Evolutionary conservation across 2,329 filamentous ascomycete species (phyloP), one percentile per base, ranked within the genome.

Genomic region (Neopestalotiopsis rosae): DNA sequence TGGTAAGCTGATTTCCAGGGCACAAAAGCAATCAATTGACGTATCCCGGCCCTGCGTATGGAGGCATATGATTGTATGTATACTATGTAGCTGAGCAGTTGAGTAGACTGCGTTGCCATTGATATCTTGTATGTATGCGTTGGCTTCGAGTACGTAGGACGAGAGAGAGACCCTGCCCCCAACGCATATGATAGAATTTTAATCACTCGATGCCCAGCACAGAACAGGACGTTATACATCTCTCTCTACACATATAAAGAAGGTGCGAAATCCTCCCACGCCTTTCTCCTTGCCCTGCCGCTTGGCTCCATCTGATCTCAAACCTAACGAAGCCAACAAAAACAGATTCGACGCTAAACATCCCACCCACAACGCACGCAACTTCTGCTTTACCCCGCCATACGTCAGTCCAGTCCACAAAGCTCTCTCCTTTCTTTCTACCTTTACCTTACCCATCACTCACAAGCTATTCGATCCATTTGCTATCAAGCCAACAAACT

Each of bases 391-490:
- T 67, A 67, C 66, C 66, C 66, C 66, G 58, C 66, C 66, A 67
- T 42, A 61, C 52, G 45, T 66, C 64, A 66, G 42, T 34, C 20
- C 64, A 28, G 24, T 28, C 24, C 24, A 28, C 24, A 32, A 62
- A 49, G 56, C 57, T 67, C 32, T 57, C 24, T 24, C 14, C 10
- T 20, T 57, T 34, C 32, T 32, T 65, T 49, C 5, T 40, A 65
- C 30, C 49, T 66, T 61, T 45, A 14, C 61, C 59, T 49, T 40
- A 40, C 5, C 28, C 7, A 30, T 34, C 30, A 56, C 32, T 49
- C 24, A 38, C 52, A 57, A 65, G 34, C 69, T 66, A 30, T 63
- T 68, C 69, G 65, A 73, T 59, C 57, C 68, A 67, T 69, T 28
- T 34, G 68, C 57, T 61, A 68, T 65, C 24, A 67, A 56, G 68